Conservation (phyloP, 345 rosid genomes). For the Moringa oleifera region DNA sequence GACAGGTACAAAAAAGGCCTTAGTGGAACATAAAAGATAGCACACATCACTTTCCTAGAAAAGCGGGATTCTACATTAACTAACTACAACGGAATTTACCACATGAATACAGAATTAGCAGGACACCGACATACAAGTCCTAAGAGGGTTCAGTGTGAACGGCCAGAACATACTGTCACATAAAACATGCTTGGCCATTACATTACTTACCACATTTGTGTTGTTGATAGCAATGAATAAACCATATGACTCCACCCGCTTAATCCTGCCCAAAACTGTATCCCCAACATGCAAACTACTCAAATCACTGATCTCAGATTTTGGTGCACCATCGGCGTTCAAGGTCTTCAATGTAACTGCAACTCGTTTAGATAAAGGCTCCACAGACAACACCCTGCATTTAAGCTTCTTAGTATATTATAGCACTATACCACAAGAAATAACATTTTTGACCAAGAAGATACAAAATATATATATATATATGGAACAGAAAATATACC, state of each 20-base stretch:
- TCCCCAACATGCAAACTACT: slow-evolving; percentile 59
- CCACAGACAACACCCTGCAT: slow-evolving; percentile 75
- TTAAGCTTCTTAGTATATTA: slow-evolving; percentile 19
- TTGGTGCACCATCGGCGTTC: slow-evolving; percentile 29
- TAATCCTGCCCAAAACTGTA: slow-evolving; percentile 56
- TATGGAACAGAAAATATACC: slow-evolving; percentile 35
- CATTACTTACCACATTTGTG: slow-evolving; percentile 60
- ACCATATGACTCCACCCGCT: slow-evolving; percentile 79
- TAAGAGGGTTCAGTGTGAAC: background rate
- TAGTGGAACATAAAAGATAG: background rate
- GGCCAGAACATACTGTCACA: background rate
- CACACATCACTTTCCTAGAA: background rate
- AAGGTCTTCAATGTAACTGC: slow-evolving; percentile 77
- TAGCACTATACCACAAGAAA: slow-evolving; percentile 4
- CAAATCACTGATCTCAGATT: slow-evolving; percentile 47
- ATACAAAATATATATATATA: background rate
- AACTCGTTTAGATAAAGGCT: slow-evolving; percentile 72
- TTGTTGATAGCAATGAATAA: slow-evolving; percentile 59
- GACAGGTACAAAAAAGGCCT: background rate
- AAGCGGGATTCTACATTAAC: background rate
- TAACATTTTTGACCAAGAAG: background rate
- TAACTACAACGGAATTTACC: background rate
- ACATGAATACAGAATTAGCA: background rate
- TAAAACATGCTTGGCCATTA: too few species aligned
- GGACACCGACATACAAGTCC: background rate